Evolutionary conservation across 108 stramenopile genomes (phyloP), one percentile per base, ranked within the genome.

Genomic region (Nannochloropsis salina): DNA sequence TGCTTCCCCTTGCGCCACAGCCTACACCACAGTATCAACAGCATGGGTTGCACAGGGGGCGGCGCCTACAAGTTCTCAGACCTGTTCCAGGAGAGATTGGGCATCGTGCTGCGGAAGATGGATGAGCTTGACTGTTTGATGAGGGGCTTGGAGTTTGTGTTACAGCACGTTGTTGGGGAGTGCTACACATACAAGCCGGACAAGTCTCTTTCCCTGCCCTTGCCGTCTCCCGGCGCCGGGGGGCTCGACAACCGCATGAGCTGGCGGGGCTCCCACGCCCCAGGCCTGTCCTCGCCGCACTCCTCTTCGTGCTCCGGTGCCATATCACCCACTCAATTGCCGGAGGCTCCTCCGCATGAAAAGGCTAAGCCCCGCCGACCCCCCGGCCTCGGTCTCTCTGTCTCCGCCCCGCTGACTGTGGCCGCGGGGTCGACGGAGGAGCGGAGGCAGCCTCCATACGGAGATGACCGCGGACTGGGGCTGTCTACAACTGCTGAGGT

Each of bases 1-100:
- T 74, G 1, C n/a, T 74, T 6, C 61, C n/a, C 61, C 20, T 74
- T 74, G 11, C 87, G n/a, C 44, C 44, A 44, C n/a, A 79, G 44
- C 42, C 44, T 90, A n/a, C 83, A 84, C 85, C n/a, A 45, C 42
- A 88, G 44, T 82, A 92, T 93, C 12, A 90, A 91, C 40, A 82
- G 82, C 43, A 44, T 92, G 43, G 92, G 91, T 2, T 93, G 92
- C 86, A 99, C 97, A 3, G 98, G 98, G 6, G 99, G 99, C 22
- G 99, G 99, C 9, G 96, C 98, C 12, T 97, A 95, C 92, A 99
- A 99, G 90, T 99, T 93, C 93, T 95, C 95, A 22, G 85, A 93
- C 15, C 91, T 92, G 20, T 95, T 96, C 92, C 91, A 94, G 61
- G 84, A 92, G 82, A 85, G 93, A n/a, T 85, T 98, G 9, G 97